Conservation (phyloP, 2,329 filamentous ascomycete genomes). For the Colletotrichum filicis region DNA sequence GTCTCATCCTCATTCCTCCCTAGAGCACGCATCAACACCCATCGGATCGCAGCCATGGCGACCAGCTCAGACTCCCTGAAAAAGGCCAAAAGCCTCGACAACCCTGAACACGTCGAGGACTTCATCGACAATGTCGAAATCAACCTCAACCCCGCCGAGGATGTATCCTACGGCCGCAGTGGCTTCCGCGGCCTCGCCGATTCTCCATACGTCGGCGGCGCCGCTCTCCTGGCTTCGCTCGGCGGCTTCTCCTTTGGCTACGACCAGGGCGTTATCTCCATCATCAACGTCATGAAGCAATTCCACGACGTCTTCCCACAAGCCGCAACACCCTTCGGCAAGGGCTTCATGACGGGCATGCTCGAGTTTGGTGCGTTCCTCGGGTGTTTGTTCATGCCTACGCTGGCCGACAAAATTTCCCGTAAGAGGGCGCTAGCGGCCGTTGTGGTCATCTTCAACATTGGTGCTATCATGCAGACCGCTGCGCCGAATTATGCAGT, state of each 20-base stretch:
- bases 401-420: constrained; percentile 53
- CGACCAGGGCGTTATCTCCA: constrained; percentile 48
- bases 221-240: constrained; percentile 53
- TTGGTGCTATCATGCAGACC: constrained; percentile 55
- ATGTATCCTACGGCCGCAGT: constrained; percentile 29
- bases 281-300: constrained; percentile 57
- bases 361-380: constrained; percentile 53
- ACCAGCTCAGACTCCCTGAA: constrained; percentile 21
- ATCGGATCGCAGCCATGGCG: background rate
- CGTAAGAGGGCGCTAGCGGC: constrained; percentile 54
- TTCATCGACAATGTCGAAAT: constrained; percentile 25
- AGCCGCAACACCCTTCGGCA: constrained; percentile 37
- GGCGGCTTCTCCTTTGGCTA: constrained; percentile 48
- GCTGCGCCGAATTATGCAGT: constrained; percentile 40
- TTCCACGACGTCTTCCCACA: constrained; percentile 53
- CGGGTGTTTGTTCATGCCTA: constrained; percentile 47
- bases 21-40: background rate
- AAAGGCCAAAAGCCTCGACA: constrained; percentile 17
- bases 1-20: background rate
- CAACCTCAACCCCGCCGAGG: constrained; percentile 24
- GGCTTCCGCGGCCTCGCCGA: constrained; percentile 30
- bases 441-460: constrained; percentile 50
- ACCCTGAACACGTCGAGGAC: constrained; percentile 26
- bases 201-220: constrained; percentile 27
- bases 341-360: constrained; percentile 53